Base-by-base conservation (phyloP, 257 asterid genomes). In the Parsonsia alboflavescens region DNA sequence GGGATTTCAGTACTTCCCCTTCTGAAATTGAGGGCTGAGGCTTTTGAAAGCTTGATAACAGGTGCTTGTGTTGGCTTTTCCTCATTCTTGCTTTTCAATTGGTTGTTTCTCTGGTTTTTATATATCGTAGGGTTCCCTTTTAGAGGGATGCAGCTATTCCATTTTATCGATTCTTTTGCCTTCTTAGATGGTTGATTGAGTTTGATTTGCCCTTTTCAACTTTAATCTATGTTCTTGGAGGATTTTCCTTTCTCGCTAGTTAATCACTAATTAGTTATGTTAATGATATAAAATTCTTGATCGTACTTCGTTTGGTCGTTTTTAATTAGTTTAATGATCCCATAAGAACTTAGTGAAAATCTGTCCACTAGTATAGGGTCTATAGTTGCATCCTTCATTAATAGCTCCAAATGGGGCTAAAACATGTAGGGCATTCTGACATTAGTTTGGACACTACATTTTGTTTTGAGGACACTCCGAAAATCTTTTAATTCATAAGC, bases 1-100 rank as follows among this genome's bases (percentile, higher is more conserved):
- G 97, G 97, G 6, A 78, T 93, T 80, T 85, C 89, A 6, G 83
- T 83, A 6, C 59, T 90, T 76, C 96, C 90, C 15, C 75, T 89
- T 76, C 75, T 86, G 68, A 85, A 73, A 26, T 59, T 76, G 74
- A 79, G 85, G 80, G 87, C 85, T 17, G 78, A 63, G 6, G 85
- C 90, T 42, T 41, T 82, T 67, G 82, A 84, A 63, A 82, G 71
- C 65, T 64, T 68, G 74, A 22, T 74, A 44, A 75, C 85, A 76
- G 98, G 97, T 88, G 16, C 64, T 2, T 8, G n/a, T 17, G 73
- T 64, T 28, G 15, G 49, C 49, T 41, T 56, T 39, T 73, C 76
- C 58, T 33, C 2, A 33, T 33, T 33, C 39, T 33, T 33, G 39
- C 39, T 33, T 33, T 33, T 33, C 39, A 33, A 3, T 68, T 72